Conservation (phyloP, 2,329 filamentous ascomycete genomes). For the Pyrenophora tritici-repentis region DNA sequence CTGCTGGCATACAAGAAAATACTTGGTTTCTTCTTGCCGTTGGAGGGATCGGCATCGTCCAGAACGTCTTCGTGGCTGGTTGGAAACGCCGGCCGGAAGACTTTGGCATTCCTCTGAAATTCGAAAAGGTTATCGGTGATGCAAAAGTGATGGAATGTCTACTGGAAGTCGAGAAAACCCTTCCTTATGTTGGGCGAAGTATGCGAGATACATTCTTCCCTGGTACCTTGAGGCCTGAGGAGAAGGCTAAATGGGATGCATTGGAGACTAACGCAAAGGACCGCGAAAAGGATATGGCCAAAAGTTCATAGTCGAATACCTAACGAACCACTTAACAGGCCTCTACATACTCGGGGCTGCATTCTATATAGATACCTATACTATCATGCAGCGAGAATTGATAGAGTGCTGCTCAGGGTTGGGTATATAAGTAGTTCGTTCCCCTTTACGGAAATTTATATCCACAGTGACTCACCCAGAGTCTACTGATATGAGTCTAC, state of each 20-base stretch:
- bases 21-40: conserved; percentile 29
- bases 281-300: too few relatives aligned
- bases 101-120: conserved; percentile 19
- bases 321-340: too few relatives aligned
- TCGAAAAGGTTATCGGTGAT: conserved; percentile 10
- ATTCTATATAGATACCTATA: too few relatives aligned
- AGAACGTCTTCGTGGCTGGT: conserved; percentile 27
- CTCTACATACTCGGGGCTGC: too few relatives aligned
- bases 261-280: not conserved
- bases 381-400: too few relatives aligned
- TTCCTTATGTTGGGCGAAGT: conserved; percentile 13
- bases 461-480: too few relatives aligned
- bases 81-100: conserved; percentile 14
- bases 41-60: conserved; percentile 28
- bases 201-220: conserved; percentile 13
- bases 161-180: conserved; percentile 12
- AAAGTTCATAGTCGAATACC: too few relatives aligned
- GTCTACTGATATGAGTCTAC: too few relatives aligned
- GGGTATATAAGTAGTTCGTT: too few relatives aligned
- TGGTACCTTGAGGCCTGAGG: conserved; percentile 7
- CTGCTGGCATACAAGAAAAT: conserved; percentile 15
- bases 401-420: too few relatives aligned
- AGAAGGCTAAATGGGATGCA: conserved; percentile 8
- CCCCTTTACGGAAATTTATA: too few relatives aligned
- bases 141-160: conserved; percentile 17